These are phyloP conservation scores for Citrus glauca DNA, from an alignment of 345 rosid species.

Conservation along the genomic window DNA sequence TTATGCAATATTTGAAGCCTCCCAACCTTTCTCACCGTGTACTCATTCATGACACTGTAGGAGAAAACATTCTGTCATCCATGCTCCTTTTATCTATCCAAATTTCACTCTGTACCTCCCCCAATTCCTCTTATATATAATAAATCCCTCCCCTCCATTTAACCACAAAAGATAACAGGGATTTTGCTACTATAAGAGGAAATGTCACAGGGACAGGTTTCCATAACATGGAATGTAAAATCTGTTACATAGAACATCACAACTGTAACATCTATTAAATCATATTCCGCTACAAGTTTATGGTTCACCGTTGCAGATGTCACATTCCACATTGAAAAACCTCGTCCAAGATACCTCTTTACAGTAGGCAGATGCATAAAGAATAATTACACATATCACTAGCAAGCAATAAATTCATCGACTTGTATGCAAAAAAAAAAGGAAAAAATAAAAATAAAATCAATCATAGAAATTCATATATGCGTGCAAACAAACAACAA, in stretches of 20 bases:
- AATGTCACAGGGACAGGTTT: background rate
- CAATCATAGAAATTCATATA: background rate
- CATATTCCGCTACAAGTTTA: background rate
- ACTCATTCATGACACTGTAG: conserved; percentile 84
- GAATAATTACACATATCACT: background rate
- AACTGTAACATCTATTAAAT: background rate
- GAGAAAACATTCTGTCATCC: conserved; percentile 96
- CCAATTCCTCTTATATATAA: conserved; percentile 28
- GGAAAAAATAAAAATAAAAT: background rate
- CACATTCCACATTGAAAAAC: background rate
- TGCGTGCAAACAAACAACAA: background rate
- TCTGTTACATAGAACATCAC: background rate
- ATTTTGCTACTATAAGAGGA: background rate
- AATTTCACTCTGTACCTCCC: conserved; percentile 33
- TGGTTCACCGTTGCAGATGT: background rate
- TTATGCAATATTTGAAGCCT: conserved; percentile 83
- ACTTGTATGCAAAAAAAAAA: background rate
- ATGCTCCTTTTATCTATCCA: conserved; percentile 48
- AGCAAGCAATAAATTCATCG: conserved; percentile 10
- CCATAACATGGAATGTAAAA: background rate
- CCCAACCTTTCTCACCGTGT: conserved; percentile 72
- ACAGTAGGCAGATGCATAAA: background rate
- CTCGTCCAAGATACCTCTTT: background rate
- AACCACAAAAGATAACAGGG: conserved; percentile 14
- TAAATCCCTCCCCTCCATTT: conserved; percentile 19